phyloP scores from a whole-genome alignment of 2,329 filamentous ascomycete genomes.

The Fusarium dimerum region DNA sequence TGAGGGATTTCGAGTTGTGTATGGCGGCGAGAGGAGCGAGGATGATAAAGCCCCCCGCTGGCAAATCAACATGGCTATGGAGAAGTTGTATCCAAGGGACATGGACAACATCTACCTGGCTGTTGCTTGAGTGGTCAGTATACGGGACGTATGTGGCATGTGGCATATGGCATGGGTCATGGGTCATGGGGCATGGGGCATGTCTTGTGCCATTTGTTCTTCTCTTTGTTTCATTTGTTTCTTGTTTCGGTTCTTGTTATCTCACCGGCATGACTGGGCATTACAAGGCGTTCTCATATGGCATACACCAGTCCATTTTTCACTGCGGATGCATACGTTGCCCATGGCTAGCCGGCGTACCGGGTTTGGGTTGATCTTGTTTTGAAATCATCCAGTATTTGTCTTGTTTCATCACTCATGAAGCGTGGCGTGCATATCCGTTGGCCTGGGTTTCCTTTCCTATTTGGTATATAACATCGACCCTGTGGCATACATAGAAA shows the following conservation, averaged over 20 bases:
- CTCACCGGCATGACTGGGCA: neutral
- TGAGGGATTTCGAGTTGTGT: conserved; percentile 35
- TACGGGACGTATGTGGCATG: neutral
- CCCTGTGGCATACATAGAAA: neutral
- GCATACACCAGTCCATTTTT: neutral
- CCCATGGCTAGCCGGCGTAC: neutral
- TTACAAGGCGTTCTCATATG: neutral
- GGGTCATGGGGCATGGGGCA: too few relatives aligned
- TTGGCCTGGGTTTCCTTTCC: neutral
- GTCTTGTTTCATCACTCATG: neutral
- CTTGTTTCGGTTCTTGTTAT: neutral
- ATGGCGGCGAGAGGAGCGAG: conserved; percentile 27
- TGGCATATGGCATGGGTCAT: too few relatives aligned
- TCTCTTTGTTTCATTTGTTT: neutral
- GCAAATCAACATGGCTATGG: conserved; percentile 39
- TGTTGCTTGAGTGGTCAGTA: conserved; percentile 20
- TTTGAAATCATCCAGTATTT: neutral
- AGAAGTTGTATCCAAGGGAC: conserved; percentile 36
- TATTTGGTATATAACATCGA: neutral
- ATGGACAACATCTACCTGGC: conserved; percentile 41
- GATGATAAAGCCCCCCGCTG: conserved; percentile 34
- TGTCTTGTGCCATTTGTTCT: neutral
- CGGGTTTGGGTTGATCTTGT: neutral
- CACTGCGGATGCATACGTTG: neutral
- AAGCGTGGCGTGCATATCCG: neutral